These are phyloP conservation scores for Rhytidiadelphus loreus DNA, from an alignment of 225 moss, liverwort and hornwort species.

Conservation along the genomic window DNA sequence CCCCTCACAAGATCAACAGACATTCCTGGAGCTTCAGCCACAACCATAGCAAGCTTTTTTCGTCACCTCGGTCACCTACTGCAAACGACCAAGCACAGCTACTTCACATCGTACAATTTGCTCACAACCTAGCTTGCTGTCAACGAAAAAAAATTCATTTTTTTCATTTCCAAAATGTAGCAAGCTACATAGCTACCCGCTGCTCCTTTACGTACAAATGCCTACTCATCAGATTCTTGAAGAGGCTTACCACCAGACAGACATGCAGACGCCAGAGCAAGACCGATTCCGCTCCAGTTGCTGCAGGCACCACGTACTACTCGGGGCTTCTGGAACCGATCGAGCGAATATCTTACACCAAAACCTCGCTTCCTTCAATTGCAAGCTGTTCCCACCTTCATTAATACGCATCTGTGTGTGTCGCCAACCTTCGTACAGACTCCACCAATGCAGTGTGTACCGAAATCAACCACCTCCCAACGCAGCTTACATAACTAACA, in stretches of 20 bases:
- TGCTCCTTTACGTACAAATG: neutral
- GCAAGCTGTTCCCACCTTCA: neutral
- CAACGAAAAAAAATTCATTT: neutral
- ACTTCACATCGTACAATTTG: neutral
- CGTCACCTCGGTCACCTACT: neutral
- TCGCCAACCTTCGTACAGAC: neutral
- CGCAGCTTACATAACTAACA: neutral
- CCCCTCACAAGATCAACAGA: neutral
- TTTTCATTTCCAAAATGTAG: neutral
- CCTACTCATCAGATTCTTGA: neutral
- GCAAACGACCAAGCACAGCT: neutral
- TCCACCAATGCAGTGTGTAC: neutral
- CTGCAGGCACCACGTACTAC: neutral
- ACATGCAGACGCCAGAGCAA: constrained; percentile 1
- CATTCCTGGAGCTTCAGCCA: neutral
- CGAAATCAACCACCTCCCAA: neutral
- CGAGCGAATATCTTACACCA: neutral
- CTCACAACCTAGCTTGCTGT: neutral
- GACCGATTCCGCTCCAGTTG: neutral
- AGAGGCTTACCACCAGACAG: neutral
- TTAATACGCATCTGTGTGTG: neutral
- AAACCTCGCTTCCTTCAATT: neutral
- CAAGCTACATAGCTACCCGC: neutral
- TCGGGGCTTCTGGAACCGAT: neutral
- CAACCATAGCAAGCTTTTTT: neutral